phyloP scores from a whole-genome alignment of 805 yeast genomes.

The Kodamaea lidongshanica region DNA sequence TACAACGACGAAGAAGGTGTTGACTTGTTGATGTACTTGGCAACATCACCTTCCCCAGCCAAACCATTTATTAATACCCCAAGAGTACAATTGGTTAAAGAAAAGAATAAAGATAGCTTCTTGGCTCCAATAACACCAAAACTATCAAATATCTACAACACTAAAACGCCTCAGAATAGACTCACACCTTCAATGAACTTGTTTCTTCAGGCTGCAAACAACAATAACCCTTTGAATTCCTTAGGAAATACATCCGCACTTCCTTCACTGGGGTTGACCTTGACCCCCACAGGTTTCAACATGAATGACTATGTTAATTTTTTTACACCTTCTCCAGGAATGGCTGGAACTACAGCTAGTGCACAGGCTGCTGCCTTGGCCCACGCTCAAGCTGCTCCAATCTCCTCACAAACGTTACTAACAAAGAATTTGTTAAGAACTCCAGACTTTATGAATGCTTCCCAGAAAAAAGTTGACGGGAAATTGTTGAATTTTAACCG shows the following conservation, averaged over 20 bases:
- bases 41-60: constrained; percentile 75
- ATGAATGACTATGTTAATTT: constrained; percentile 78
- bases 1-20: constrained; percentile 63
- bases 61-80: constrained; percentile 33
- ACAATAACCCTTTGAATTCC: constrained; percentile 6
- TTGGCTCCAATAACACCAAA: constrained; percentile 41
- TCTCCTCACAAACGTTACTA: constrained; percentile 6
- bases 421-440: constrained; percentile 30
- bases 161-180: constrained; percentile 36
- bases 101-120: constrained; percentile 24
- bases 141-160: constrained; percentile 20
- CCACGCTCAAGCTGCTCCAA: constrained; percentile 6
- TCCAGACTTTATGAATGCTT: constrained; percentile 33
- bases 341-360: constrained; percentile 7
- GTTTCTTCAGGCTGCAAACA: constrained; percentile 19
- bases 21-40: constrained; percentile 70
- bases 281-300: constrained; percentile 65
- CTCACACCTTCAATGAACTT: constrained; percentile 35
- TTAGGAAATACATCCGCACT: constrained; percentile 16
- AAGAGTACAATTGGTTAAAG: constrained; percentile 9
- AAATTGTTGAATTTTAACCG: constrained; percentile 40
- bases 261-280: constrained; percentile 39
- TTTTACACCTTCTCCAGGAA: constrained; percentile 64
- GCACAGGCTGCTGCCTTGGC: constrained; percentile 7
- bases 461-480: constrained; percentile 28